Evolutionary conservation across 768 basidiomycete genomes (phyloP).

Genomic region (Serendipita sp.): DNA sequence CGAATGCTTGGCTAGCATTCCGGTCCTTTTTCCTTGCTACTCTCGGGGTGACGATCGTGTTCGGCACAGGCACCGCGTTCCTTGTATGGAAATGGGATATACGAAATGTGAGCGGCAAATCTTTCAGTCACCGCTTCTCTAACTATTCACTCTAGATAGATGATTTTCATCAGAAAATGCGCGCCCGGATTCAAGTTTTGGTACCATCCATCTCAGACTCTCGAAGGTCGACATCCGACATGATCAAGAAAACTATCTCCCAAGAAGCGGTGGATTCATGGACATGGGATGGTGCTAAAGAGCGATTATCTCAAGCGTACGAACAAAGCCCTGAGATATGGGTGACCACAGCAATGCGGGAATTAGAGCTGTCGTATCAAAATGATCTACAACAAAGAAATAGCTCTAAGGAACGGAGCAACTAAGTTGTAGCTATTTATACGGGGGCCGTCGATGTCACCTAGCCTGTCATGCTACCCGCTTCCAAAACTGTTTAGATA

Average conservation of each 20-base stretch:
- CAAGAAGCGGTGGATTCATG: neutral
- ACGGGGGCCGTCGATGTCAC: too few relatives aligned
- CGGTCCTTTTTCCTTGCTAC: neutral
- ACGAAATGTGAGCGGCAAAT: neutral
- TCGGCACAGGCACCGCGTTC: neutral
- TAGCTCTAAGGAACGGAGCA: neutral
- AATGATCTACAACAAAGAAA: neutral
- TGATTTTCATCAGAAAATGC: conserved; percentile 4
- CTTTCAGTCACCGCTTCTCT: neutral
- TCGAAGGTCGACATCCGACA: neutral
- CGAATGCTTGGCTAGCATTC: neutral
- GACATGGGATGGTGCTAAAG: neutral
- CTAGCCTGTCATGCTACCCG: too few relatives aligned
- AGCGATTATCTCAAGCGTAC: neutral
- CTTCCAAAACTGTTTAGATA: neutral
- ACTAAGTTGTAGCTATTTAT: too few relatives aligned
- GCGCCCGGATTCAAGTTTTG: neutral
- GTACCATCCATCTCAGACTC: neutral
- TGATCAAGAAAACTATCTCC: neutral
- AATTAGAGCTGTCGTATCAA: neutral
- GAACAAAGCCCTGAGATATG: neutral
- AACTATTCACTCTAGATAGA: neutral
- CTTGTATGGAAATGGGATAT: conserved; percentile 1
- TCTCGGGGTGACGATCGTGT: neutral
- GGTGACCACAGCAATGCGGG: neutral